phyloP scores from a whole-genome alignment of 176 grass and related monocot species.

The Dactylis glomerata region DNA sequence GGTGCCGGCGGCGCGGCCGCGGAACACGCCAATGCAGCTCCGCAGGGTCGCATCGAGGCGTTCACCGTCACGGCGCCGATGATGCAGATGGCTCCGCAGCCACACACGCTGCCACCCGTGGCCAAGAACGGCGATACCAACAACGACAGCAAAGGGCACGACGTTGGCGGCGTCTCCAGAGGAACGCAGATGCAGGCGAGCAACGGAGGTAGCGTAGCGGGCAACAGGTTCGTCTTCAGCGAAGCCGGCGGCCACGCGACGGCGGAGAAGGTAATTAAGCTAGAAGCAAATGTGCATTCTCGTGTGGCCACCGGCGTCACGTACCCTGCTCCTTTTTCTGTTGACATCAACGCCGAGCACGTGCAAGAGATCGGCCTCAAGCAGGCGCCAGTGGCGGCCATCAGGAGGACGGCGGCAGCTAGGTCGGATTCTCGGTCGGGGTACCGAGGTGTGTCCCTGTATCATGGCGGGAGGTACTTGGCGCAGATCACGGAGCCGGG shows the following conservation, averaged over 20 bases:
- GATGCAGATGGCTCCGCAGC: constrained; percentile 32
- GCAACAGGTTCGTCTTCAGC: constrained; percentile 26
- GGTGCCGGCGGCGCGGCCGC: no score
- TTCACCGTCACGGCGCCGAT: constrained; percentile 23
- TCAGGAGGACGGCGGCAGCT: neutral
- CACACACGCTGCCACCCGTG: constrained; percentile 32
- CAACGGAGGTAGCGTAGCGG: constrained; percentile 39
- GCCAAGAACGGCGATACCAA: constrained; percentile 30
- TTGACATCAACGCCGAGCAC: neutral
- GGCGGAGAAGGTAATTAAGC: neutral
- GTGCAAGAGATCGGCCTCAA: neutral
- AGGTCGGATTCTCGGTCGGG: no score
- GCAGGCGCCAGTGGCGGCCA: neutral
- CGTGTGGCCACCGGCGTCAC: no score
- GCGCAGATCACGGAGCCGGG: neutral
- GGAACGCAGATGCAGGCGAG: constrained; percentile 35
- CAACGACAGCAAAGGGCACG: constrained; percentile 1
- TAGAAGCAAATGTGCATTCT: neutral
- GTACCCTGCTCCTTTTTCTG: no score
- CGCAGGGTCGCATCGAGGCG: neutral
- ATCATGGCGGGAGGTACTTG: neutral
- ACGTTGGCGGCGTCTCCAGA: neutral
- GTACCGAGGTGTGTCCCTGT: no score
- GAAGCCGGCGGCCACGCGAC: constrained; percentile 12
- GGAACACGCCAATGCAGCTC: constrained; percentile 6